A percentile compares a stretch with the other conserved stretches of the same genome.
phyloP scores from a whole-genome alignment of 2,329 filamentous ascomycete genomes.

The Monilinia polystroma region DNA sequence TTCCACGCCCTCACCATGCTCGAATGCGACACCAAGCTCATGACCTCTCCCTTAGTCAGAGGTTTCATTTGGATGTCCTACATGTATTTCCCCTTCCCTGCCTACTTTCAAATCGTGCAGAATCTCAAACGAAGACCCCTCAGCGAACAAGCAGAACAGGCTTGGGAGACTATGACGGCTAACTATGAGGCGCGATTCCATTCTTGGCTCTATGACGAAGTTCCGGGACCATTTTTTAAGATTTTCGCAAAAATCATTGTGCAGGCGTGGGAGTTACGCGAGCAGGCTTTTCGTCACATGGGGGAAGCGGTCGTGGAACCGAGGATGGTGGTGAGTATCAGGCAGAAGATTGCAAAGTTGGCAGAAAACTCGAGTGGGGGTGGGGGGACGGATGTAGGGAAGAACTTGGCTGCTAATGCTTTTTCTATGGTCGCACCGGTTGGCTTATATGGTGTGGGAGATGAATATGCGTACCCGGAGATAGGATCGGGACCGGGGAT shows the following conservation, averaged over 20 bases:
- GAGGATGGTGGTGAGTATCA: conserved; percentile 33
- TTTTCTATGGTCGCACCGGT: conserved; percentile 26
- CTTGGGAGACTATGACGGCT: conserved; percentile 37
- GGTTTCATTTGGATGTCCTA: conserved; percentile 39
- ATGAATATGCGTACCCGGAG: conserved; percentile 23
- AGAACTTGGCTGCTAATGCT: conserved; percentile 17
- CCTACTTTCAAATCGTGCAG: conserved; percentile 40
- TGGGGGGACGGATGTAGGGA: not conserved
- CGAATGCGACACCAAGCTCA: conserved; percentile 42
- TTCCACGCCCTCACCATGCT: conserved; percentile 32
- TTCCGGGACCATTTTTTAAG: conserved; percentile 28
- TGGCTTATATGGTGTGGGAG: conserved; percentile 25
- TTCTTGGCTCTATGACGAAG: conserved; percentile 20
- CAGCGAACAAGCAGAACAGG: conserved; percentile 34
- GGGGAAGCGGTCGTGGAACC: conserved; percentile 29
- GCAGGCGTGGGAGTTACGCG: conserved; percentile 35
- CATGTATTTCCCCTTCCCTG: conserved; percentile 40
- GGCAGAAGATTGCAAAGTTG: conserved; percentile 26
- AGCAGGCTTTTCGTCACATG: conserved; percentile 26
- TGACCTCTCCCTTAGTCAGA: conserved; percentile 35
- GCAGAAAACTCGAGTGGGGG: not conserved
- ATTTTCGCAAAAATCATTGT: conserved; percentile 33
- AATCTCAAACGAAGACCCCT: conserved; percentile 35
- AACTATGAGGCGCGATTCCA: conserved; percentile 34
- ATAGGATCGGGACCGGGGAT: conserved; percentile 15